Base-by-base conservation (phyloP, 2,329 filamentous ascomycete genomes). In the Neofusicoccum laricinum region DNA sequence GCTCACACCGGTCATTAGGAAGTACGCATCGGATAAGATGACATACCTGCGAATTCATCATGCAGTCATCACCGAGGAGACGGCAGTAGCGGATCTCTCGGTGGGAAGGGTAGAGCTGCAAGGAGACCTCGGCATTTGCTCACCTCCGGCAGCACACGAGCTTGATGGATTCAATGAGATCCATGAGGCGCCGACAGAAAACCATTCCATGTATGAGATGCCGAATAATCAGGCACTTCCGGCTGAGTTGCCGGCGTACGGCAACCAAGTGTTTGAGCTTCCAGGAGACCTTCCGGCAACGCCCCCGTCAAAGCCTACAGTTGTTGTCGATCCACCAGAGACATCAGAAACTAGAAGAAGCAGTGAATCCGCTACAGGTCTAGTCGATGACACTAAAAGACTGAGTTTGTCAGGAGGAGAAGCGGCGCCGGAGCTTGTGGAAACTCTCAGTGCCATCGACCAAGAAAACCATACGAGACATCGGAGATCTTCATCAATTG, bases 11-110 rank as follows among this genome's bases (percentile, higher is more conserved):
- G 70, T 84, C 1, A 69, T 88, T 25, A 78, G 78, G 7, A 76
- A 79, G 19, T 74, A 75, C 66, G 82, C 81, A 8, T 77, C 79
- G 7, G 75, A 81, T 1, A 80, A 76, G 30, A 64, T 88, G 68
- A 83, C 78, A 2, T 86, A 85, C 69, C 70, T 88, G 11, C 79
- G 85, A 45, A 77, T 85, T 30, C 82, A 87, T 64, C 84, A 87
- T 73, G 75, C 79, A 34, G 69, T 88, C 15, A 72, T 86, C 40
- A 87, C 84, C 0, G 75, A 82, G 65, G 78, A 82, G 57, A 68
- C 74, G 1, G 75, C 76, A 0, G 43, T 36, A 8, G 50, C 61
- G 1, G 63, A 66, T 53, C 63, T 63, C 32, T 34, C 25, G 7
- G 32, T 40, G 7, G 58, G 64, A 0, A 53, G 57, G 15, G 68